These are phyloP conservation scores for Nemania sp. DNA, from an alignment of 2,329 filamentous ascomycete genomes.

Conservation along the genomic window DNA sequence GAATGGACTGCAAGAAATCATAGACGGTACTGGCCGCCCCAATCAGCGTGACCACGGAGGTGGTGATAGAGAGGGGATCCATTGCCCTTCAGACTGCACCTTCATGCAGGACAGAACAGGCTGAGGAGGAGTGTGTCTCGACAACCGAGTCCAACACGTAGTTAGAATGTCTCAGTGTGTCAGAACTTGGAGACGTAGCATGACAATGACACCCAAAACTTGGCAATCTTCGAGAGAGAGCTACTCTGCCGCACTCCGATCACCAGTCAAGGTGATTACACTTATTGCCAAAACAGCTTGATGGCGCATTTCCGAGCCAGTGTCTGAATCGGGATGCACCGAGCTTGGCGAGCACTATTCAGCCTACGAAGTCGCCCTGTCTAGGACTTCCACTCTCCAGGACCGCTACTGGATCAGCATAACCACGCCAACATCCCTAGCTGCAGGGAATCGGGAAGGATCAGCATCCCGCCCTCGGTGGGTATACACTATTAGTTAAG, in stretches of 20 bases:
- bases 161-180: neutral
- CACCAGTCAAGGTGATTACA: neutral
- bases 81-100: slow-evolving; percentile 9
- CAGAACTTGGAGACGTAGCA: slow-evolving; percentile 2
- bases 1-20: slow-evolving; percentile 21
- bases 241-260: neutral
- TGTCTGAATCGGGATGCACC: neutral
- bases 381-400: neutral
- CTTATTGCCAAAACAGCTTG: neutral
- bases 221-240: neutral
- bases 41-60: slow-evolving; percentile 24
- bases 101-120: neutral
- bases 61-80: slow-evolving; percentile 29
- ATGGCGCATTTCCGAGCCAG: neutral
- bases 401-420: neutral
- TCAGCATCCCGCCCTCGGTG: slow-evolving; percentile 8
- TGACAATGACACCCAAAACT: neutral
- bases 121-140: neutral
- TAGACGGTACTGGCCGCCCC: slow-evolving; percentile 26
- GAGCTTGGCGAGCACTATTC: slow-evolving; percentile 1
- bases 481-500: too few relatives aligned
- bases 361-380: slow-evolving; percentile 18
- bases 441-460: slow-evolving; percentile 2
- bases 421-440: neutral
- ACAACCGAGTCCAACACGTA: neutral